A percentile compares a stretch with the other conserved stretches of the same genome.
These are phyloP conservation scores for Globisporangium spiculum DNA, from an alignment of 352 stramenopile species.

Conservation along the genomic window DNA sequence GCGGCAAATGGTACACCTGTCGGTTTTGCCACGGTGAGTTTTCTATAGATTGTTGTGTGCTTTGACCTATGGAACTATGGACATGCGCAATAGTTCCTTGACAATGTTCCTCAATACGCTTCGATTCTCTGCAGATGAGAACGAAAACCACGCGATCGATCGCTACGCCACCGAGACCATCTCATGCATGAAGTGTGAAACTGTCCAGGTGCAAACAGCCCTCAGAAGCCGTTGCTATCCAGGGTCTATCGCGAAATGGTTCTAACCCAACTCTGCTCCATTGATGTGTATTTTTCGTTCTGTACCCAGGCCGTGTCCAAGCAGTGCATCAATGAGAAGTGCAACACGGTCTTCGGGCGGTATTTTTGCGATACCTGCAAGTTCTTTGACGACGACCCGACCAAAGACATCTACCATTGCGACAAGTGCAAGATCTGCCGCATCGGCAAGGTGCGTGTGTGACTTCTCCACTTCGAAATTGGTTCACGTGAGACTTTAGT, in stretches of 20 bases:
- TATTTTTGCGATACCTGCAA: slow-evolving; percentile 96
- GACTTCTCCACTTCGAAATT: not conserved
- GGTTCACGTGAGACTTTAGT: not conserved
- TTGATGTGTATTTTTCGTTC: not conserved
- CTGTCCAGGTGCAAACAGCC: slow-evolving; percentile 39
- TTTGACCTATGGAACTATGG: not conserved
- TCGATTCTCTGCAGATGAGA: slow-evolving; percentile 37
- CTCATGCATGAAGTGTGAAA: slow-evolving; percentile 92
- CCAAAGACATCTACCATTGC: slow-evolving; percentile 97
- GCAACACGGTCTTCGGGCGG: slow-evolving; percentile 79
- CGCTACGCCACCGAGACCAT: slow-evolving; percentile 93
- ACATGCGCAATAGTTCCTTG: no score
- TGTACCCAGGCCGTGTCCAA: slow-evolving; percentile 53
- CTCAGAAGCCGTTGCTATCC: no score
- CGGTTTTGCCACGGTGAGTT: slow-evolving; percentile 87
- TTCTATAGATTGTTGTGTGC: not conserved
- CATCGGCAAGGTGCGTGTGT: slow-evolving; percentile 70
- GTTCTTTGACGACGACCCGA: slow-evolving; percentile 92
- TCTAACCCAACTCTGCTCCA: not conserved
- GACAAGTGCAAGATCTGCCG: slow-evolving; percentile 98
- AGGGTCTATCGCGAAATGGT: not conserved
- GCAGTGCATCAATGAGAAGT: slow-evolving; percentile 61
- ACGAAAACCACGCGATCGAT: slow-evolving; percentile 90
- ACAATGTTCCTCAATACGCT: not conserved
- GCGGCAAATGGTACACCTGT: slow-evolving; percentile 87